Evolutionary conservation across 176 grass and related monocot genomes (phyloP).

Genomic region (Phoenix roebelenii): DNA sequence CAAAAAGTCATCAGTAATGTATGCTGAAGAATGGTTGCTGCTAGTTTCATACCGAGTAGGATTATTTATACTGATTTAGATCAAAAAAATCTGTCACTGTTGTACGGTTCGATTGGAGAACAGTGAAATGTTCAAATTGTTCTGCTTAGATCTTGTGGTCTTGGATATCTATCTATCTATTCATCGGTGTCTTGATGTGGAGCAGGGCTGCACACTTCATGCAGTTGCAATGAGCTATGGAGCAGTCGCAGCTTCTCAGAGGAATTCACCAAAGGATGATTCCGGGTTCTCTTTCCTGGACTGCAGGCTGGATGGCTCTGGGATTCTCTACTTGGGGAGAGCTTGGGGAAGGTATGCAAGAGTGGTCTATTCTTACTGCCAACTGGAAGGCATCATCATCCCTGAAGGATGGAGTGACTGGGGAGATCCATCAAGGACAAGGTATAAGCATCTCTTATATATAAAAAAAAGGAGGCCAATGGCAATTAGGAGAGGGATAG

Average conservation of each 20-base stretch:
- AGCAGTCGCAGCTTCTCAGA: conserved; percentile 88
- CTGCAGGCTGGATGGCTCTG: conserved; percentile 70
- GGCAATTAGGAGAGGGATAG: no score
- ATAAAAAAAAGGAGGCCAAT: neutral
- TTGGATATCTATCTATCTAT: neutral
- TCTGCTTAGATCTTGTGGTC: no score
- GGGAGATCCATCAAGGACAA: conserved; percentile 65
- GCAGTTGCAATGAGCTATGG: conserved; percentile 68
- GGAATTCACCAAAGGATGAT: conserved; percentile 59
- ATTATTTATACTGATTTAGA: no score
- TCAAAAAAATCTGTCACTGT: no score
- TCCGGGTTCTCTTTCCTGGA: conserved; percentile 79
- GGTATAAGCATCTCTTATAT: conserved; percentile 7
- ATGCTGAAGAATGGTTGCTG: no score
- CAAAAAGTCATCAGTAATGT: no score
- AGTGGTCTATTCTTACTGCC: conserved; percentile 73
- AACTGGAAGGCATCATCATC: conserved; percentile 59
- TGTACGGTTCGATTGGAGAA: no score
- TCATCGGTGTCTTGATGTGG: neutral
- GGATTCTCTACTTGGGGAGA: conserved; percentile 69
- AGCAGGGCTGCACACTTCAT: conserved; percentile 66
- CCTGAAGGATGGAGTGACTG: conserved; percentile 91
- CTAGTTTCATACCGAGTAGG: no score
- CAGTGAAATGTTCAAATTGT: no score
- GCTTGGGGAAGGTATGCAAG: conserved; percentile 75